These are phyloP conservation scores for Aureobasidium sp. DNA, from an alignment of 2,329 filamentous ascomycete species.

Conservation along the genomic window DNA sequence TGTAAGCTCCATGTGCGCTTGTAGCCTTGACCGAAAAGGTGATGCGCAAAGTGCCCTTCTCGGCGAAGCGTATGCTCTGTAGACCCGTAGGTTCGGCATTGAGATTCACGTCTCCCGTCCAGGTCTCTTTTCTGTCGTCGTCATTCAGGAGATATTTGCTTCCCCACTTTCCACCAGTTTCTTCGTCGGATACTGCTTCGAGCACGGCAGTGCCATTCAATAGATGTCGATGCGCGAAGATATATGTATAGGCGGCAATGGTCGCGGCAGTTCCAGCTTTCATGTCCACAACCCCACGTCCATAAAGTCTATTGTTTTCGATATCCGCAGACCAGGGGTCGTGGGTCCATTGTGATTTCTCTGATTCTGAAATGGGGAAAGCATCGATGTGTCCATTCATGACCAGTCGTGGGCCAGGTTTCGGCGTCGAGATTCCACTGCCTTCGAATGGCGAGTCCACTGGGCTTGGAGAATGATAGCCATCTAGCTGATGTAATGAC, in stretches of 20 bases:
- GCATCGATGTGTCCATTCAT: constrained; percentile 40
- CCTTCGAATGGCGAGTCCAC: not conserved
- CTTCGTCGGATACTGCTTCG: constrained; percentile 35
- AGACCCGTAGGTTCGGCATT: constrained; percentile 35
- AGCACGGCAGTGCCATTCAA: constrained; percentile 20
- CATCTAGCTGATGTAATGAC: not conserved
- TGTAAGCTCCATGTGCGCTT: constrained; percentile 36
- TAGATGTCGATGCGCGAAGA: constrained; percentile 20
- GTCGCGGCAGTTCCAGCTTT: constrained; percentile 37
- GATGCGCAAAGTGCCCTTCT: constrained; percentile 38
- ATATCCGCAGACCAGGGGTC: constrained; percentile 34
- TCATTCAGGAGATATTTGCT: constrained; percentile 32
- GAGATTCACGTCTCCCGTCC: constrained; percentile 35
- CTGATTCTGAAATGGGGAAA: constrained; percentile 32
- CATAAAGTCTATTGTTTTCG: constrained; percentile 29
- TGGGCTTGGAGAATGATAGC: not conserved
- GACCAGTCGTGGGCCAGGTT: constrained; percentile 28
- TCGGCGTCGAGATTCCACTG: not conserved
- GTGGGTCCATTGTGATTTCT: constrained; percentile 28
- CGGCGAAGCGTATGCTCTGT: constrained; percentile 36
- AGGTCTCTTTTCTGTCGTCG: constrained; percentile 23
- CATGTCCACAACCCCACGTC: constrained; percentile 39
- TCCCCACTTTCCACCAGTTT: constrained; percentile 35
- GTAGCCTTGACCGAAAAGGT: constrained; percentile 30
- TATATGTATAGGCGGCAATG: constrained; percentile 34